These are phyloP conservation scores for Salvia hispanica DNA, from an alignment of 257 asterid genomes.

Conservation along the genomic window DNA sequence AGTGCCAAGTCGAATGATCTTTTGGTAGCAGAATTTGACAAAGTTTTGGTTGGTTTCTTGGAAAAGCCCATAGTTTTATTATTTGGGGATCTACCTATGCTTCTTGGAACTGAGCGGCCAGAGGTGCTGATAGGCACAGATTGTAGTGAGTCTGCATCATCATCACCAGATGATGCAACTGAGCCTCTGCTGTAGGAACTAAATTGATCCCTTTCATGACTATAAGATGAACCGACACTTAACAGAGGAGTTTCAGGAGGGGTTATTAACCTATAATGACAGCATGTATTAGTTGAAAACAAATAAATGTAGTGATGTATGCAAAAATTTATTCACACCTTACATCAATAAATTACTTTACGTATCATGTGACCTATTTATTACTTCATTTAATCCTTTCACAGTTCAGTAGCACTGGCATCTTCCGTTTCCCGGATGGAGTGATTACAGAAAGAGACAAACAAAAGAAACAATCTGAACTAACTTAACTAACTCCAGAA, in stretches of 20 bases:
- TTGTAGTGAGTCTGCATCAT: slow-evolving; percentile 74
- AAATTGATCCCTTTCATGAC: slow-evolving; percentile 74
- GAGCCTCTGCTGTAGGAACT: slow-evolving; percentile 80
- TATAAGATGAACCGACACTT: slow-evolving; percentile 72
- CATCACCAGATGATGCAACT: slow-evolving; percentile 88
- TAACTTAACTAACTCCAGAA: slow-evolving; percentile 19
- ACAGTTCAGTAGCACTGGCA: slow-evolving; percentile 1
- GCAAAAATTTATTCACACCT: slow-evolving; percentile 6
- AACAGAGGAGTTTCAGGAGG: slow-evolving; percentile 99
- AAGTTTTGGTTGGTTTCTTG: slow-evolving; percentile 60
- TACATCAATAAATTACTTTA: neutral
- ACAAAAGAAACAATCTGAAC: slow-evolving; percentile 10
- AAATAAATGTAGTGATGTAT: slow-evolving; percentile 17
- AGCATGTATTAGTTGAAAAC: slow-evolving; percentile 33
- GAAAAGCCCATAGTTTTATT: slow-evolving; percentile 53
- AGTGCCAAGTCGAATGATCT: slow-evolving; percentile 85
- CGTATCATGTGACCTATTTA: slow-evolving; percentile 8
- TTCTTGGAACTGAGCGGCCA: slow-evolving; percentile 58
- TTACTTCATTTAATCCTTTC: slow-evolving; percentile 4
- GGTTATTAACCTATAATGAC: slow-evolving; percentile 73
- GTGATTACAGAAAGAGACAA: slow-evolving; percentile 4
- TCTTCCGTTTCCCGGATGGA: neutral
- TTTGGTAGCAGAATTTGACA: slow-evolving; percentile 82
- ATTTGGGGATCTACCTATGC: slow-evolving; percentile 47
- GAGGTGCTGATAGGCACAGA: slow-evolving; percentile 63